phyloP scores from a whole-genome alignment of 805 yeast species.

The Monosporozyma servazzii region DNA sequence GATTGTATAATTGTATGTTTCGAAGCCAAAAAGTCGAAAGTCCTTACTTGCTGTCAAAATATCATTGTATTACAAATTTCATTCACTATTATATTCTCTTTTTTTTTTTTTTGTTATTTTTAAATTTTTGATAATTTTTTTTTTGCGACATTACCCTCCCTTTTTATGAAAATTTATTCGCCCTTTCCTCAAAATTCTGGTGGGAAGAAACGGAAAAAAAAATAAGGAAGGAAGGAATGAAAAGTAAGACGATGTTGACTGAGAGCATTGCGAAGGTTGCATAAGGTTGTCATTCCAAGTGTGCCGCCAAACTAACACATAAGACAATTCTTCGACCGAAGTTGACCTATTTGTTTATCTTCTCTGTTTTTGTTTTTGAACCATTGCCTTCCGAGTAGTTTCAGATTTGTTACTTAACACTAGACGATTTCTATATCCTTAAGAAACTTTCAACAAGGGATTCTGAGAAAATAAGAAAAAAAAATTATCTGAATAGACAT shows the following conservation, averaged over 20 bases:
- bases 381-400: neutral
- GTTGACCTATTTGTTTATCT: no score
- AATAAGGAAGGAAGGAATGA: neutral
- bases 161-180: neutral
- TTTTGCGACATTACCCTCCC: neutral
- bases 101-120: neutral
- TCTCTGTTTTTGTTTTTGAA: neutral
- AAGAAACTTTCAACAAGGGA: neutral
- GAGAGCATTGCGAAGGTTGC: no score
- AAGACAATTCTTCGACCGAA: no score
- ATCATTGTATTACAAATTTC: neutral
- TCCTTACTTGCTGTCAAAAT: neutral
- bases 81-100: neutral
- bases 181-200: neutral
- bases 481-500: no score
- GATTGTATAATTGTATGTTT: neutral
- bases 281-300: no score
- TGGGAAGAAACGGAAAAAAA: neutral
- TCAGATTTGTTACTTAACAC: no score
- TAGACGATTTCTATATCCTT: neutral
- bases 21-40: neutral
- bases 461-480: no score
- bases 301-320: neutral
- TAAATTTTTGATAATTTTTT: neutral
- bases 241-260: neutral